phyloP scores from a whole-genome alignment of 805 yeast species.

The Myxozyma mucilagina region DNA sequence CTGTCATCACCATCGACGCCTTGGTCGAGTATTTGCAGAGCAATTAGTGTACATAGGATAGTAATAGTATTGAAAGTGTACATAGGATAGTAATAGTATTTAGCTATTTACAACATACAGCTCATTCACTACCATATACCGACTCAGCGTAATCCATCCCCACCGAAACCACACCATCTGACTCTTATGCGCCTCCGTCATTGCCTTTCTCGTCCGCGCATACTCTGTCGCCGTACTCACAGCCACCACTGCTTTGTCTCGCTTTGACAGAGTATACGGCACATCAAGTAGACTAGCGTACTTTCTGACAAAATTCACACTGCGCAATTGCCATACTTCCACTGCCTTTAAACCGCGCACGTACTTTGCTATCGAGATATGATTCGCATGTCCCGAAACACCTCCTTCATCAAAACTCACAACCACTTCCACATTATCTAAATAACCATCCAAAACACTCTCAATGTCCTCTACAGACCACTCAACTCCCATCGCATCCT shows the following conservation, averaged over 20 bases:
- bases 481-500: constrained; percentile 64
- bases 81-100: background rate
- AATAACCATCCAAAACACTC: constrained; percentile 41
- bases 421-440: constrained; percentile 44
- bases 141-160: constrained; percentile 77
- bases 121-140: constrained; percentile 78
- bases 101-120: constrained; percentile 36
- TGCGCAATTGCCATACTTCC: constrained; percentile 37
- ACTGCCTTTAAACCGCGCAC: constrained; percentile 32
- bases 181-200: constrained; percentile 78
- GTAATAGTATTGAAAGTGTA: background rate
- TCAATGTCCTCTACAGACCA: constrained; percentile 61
- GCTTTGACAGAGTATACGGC: background rate
- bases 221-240: constrained; percentile 34
- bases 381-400: constrained; percentile 87
- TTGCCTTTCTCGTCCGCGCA: constrained; percentile 57
- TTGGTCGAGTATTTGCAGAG: constrained; percentile 54
- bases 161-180: constrained; percentile 96
- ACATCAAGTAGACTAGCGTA: constrained; percentile 42
- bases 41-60: background rate
- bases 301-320: constrained; percentile 43
- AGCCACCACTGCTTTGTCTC: constrained; percentile 31
- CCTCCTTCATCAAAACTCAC: constrained; percentile 83
- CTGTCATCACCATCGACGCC: constrained; percentile 76
- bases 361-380: constrained; percentile 61